phyloP scores from a whole-genome alignment of 148 eudicot species.

The Limonium bicolor region DNA sequence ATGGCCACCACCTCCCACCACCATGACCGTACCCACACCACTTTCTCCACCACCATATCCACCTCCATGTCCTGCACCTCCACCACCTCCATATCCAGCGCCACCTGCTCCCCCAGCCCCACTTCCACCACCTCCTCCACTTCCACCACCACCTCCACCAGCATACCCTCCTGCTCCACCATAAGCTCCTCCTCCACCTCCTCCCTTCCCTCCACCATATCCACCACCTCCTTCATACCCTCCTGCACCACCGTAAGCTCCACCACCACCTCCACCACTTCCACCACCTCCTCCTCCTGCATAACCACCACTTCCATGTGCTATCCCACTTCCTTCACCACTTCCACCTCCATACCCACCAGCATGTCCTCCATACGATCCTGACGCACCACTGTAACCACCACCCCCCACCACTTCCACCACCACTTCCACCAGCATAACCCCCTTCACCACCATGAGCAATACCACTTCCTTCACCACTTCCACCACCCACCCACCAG shows the following conservation, averaged over 20 bases:
- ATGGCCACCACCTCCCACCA: not conserved
- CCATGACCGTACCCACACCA: constrained; percentile 2
- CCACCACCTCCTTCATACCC: not conserved
- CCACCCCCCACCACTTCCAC: constrained; percentile 9
- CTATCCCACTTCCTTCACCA: constrained; percentile 4
- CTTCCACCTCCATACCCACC: constrained; percentile 9
- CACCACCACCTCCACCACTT: constrained; percentile 8
- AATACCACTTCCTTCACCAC: constrained; percentile 4
- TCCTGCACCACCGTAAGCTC: constrained; percentile 8
- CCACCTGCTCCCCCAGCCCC: constrained; percentile 3
- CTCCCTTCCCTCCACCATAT: constrained; percentile 1
- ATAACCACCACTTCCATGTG: not conserved
- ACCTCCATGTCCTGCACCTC: constrained; percentile 11
- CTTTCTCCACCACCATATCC: constrained; percentile 8
- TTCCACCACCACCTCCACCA: constrained; percentile 21
- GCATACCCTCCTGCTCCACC: constrained; percentile 11
- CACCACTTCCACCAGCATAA: constrained; percentile 11
- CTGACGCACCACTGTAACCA: constrained; percentile 13
- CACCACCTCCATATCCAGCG: constrained; percentile 9
- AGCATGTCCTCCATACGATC: constrained; percentile 6
- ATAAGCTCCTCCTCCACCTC: constrained; percentile 4
- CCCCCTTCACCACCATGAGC: constrained; percentile 15
- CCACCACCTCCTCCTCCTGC: constrained; percentile 5
- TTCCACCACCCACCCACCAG: constrained; percentile 18
- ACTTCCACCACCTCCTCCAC: constrained; percentile 5